phyloP scores from a whole-genome alignment of 352 stramenopile genomes.

The Phytophthora pisi region DNA sequence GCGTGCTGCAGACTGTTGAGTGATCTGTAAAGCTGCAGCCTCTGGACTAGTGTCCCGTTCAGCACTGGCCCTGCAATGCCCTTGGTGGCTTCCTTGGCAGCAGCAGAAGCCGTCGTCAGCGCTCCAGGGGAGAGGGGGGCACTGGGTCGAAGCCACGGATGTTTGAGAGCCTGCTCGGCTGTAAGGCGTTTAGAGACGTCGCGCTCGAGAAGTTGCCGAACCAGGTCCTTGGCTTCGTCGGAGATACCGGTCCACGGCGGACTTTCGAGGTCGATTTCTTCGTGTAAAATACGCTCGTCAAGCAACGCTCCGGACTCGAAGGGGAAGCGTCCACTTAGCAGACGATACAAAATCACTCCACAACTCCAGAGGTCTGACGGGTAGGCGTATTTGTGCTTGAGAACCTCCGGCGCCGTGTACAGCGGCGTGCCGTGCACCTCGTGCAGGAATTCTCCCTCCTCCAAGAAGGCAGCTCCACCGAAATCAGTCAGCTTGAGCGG shows the following conservation, averaged over 20 bases:
- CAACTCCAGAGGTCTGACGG: slow-evolving; percentile 84
- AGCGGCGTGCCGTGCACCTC: slow-evolving; percentile 70
- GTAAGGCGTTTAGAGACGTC: slow-evolving; percentile 53
- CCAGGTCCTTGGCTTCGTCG: slow-evolving; percentile 60
- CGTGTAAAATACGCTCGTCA: slow-evolving; percentile 66
- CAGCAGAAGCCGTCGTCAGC: slow-evolving; percentile 28
- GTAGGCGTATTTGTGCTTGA: slow-evolving; percentile 64
- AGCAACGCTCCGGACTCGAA: slow-evolving; percentile 65
- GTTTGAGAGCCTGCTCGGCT: slow-evolving; percentile 64
- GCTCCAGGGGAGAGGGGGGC: slow-evolving; percentile 25
- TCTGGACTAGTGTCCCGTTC: slow-evolving; percentile 73
- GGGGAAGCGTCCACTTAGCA: slow-evolving; percentile 67
- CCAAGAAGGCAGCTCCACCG: slow-evolving; percentile 67
- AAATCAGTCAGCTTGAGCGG: slow-evolving; percentile 85
- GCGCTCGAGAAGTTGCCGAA: slow-evolving; percentile 51
- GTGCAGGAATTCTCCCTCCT: slow-evolving; percentile 43
- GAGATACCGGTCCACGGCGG: slow-evolving; percentile 62
- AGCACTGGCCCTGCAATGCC: slow-evolving; percentile 39
- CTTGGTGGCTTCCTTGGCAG: slow-evolving; percentile 33
- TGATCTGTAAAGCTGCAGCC: slow-evolving; percentile 74
- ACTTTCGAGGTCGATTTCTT: slow-evolving; percentile 59
- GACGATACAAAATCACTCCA: slow-evolving; percentile 75
- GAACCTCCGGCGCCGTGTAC: slow-evolving; percentile 78
- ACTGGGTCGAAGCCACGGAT: slow-evolving; percentile 59
- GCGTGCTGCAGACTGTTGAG: slow-evolving; percentile 75